Evolutionary conservation across 2,329 filamentous ascomycete species (phyloP).

Genomic region (Xylaria polymorpha): DNA sequence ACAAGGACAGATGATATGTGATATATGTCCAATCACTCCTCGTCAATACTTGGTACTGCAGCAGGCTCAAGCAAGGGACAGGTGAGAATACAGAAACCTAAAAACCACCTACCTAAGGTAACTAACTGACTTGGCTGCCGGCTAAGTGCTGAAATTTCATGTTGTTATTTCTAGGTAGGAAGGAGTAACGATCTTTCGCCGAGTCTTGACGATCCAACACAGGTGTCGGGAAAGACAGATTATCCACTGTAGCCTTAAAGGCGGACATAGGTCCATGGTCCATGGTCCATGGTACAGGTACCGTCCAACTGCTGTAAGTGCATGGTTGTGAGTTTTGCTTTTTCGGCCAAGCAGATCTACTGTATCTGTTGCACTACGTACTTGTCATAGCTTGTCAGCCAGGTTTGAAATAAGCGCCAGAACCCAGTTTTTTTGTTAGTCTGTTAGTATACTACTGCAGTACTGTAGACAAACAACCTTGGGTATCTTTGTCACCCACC

Average conservation of each 20-base stretch:
- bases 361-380: not conserved
- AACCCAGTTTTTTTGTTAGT: not conserved
- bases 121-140: not conserved
- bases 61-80: slow-evolving; percentile 13
- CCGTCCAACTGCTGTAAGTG: no score
- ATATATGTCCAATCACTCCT: slow-evolving; percentile 2
- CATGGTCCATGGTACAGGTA: no score
- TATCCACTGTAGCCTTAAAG: slow-evolving; percentile 10
- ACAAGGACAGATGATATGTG: slow-evolving; percentile 17
- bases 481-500: slow-evolving; percentile 8
- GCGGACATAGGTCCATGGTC: not conserved
- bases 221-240: not conserved
- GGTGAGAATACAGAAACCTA: slow-evolving; percentile 1
- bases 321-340: not conserved
- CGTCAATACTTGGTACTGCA: not conserved
- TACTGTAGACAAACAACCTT: no score
- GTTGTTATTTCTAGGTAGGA: slow-evolving; percentile 3
- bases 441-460: no score
- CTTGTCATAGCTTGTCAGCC: not conserved
- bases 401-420: slow-evolving; percentile 1
- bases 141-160: slow-evolving; percentile 5
- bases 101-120: not conserved
- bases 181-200: not conserved
- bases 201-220: slow-evolving; percentile 6
- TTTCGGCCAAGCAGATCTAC: slow-evolving; percentile 1